Base-by-base conservation (phyloP, 1,284 basidiomycete genomes). In the Naganishia sp. region DNA sequence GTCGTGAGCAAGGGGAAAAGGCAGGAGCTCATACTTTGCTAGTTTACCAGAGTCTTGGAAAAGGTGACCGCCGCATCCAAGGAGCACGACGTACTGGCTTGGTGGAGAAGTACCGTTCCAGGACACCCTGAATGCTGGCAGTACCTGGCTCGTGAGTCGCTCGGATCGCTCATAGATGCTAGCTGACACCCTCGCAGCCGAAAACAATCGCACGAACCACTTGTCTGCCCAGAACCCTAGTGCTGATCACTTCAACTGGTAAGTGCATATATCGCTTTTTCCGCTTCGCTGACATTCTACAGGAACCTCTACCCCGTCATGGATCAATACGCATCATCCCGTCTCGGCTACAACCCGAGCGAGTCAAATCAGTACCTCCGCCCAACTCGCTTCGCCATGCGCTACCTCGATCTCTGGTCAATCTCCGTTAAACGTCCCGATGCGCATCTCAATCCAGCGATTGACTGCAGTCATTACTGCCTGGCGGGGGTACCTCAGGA, bases 391-490 rank as follows among this genome's bases (percentile, higher is more conserved):
- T 10, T 60, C 13, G 42, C 60, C 13, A 23, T 67, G 54, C 31
- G 66, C 23, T 67, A 57, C 54, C 43, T 67, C 10, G 60, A 67
- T 48, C 28, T 67, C 9, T 67, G 66, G 66, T n/a, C 28, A 10
- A 50, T 63, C 45, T 50, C 53, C 11, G 42, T 67, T 23, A 49
- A 56, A n/a, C 33, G 66, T n/a, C 61, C 66, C 10, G 66, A 67
- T 28, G 54, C 61, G 6, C 54, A 67, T n/a, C 33, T 67, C 25
- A 57, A 63, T 25, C 48, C 48, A 10, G 9, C 39, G 25, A 56
- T 59, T 10, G 65, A 66, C 23, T 66, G 65, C 43, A 45, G 46
- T 16, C 65, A 61, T 31, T 49, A 45, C 39, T 66, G 65, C 39
- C 33, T 60, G 16, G 45, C 55, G 2, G 31, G 28, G n/a, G 56